These are phyloP conservation scores for Pinus taeda DNA, from an alignment of 75 land plant species.

Conservation along the genomic window DNA sequence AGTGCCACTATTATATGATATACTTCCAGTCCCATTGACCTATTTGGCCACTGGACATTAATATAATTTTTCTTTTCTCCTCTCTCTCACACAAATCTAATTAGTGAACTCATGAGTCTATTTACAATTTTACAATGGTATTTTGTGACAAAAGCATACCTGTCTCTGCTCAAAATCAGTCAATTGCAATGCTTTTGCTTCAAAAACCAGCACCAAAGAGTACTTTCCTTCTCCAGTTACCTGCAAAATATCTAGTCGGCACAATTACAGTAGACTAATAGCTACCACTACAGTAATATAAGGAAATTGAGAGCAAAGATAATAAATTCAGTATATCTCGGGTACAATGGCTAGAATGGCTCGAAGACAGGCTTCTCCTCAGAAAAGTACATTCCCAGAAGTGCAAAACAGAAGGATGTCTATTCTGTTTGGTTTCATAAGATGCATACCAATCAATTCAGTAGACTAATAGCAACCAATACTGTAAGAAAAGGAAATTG, in stretches of 20 bases:
- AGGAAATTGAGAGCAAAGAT: background rate
- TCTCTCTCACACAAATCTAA: too few species aligned
- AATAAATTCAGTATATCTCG: background rate
- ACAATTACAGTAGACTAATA: background rate
- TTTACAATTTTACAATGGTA: background rate
- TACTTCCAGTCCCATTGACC: too few species aligned
- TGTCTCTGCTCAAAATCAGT: slow-evolving; percentile 87
- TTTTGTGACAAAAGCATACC: slow-evolving; percentile 17
- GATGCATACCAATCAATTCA: background rate
- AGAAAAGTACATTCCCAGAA: background rate
- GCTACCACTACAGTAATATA: background rate
- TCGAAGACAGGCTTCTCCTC: background rate
- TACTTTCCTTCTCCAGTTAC: slow-evolving; percentile 86
- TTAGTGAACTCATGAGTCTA: background rate
- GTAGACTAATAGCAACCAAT: background rate
- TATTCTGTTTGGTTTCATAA: background rate
- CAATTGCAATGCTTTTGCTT: slow-evolving; percentile 80
- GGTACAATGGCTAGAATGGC: background rate
- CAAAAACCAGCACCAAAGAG: slow-evolving; percentile 72
- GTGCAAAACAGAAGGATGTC: background rate
- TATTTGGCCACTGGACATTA: too few species aligned
- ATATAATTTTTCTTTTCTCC: too few species aligned
- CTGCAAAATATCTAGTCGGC: slow-evolving; percentile 25
- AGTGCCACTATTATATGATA: too few species aligned
- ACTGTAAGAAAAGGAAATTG: background rate